phyloP scores from a whole-genome alignment of 352 stramenopile genomes.

The Globisporangium spiculum region DNA sequence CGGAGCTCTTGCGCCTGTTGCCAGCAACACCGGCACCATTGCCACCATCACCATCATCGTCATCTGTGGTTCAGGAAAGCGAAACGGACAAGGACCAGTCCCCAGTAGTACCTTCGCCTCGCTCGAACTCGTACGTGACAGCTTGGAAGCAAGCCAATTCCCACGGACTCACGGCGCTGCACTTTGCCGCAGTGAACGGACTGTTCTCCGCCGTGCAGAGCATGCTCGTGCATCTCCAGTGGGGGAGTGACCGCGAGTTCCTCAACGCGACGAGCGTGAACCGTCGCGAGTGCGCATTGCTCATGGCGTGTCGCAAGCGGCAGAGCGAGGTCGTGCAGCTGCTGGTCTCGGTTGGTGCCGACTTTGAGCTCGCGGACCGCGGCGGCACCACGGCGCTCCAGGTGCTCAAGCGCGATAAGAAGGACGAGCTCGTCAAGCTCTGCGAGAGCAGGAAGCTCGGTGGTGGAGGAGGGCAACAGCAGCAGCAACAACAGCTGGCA shows the following conservation, averaged over 20 bases:
- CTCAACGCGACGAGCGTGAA: slow-evolving; percentile 44
- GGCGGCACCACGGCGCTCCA: slow-evolving; percentile 47
- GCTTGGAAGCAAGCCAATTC: slow-evolving; percentile 45
- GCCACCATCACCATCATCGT: background rate
- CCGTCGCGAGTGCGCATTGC: slow-evolving; percentile 52
- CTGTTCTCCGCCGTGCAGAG: slow-evolving; percentile 29
- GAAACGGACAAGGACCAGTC: slow-evolving; percentile 6
- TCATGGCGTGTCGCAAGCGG: slow-evolving; percentile 65
- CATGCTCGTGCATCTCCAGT: slow-evolving; percentile 37
- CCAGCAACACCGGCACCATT: background rate
- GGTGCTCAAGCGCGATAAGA: slow-evolving; percentile 47
- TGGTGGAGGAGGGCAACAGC: background rate
- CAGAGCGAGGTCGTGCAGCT: slow-evolving; percentile 39
- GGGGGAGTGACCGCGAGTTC: slow-evolving; percentile 28
- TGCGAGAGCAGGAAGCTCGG: slow-evolving; percentile 22
- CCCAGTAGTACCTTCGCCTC: background rate
- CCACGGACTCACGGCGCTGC: slow-evolving; percentile 60
- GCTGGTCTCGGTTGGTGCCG: slow-evolving; percentile 38
- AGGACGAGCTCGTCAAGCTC: slow-evolving; percentile 44
- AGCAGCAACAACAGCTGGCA: slow-evolving; percentile 11
- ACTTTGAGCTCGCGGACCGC: slow-evolving; percentile 43
- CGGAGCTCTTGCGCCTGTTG: slow-evolving; percentile 35
- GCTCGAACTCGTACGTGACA: slow-evolving; percentile 11
- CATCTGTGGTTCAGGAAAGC: background rate
- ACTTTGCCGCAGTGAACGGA: slow-evolving; percentile 51